Conservation (phyloP, 2,329 filamentous ascomycete genomes). For the Clarireedia hainanense region DNA sequence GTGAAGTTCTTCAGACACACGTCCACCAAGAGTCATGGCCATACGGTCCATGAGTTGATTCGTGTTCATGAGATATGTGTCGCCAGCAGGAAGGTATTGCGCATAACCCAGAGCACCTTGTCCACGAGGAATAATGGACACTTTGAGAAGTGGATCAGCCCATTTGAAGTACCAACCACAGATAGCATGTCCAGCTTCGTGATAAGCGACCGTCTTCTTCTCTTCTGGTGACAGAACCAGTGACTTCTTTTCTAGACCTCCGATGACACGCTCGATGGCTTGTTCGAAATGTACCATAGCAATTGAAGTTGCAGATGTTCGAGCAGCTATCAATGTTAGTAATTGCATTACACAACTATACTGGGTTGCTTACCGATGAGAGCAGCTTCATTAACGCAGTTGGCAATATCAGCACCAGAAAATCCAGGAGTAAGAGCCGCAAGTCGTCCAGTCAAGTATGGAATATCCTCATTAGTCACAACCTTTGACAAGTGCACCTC, state of each 20-base stretch:
- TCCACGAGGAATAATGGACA: conserved; percentile 95
- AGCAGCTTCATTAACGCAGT: conserved; percentile 96
- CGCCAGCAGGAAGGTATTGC: conserved; percentile 86
- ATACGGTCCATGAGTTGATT: conserved; percentile 98
- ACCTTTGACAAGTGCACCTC: conserved; percentile 91
- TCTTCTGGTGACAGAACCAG: conserved; percentile 87
- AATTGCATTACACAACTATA: not conserved
- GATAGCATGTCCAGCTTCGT: conserved; percentile 96
- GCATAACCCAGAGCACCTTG: conserved; percentile 92
- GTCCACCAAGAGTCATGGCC: conserved; percentile 97
- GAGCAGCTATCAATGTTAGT: conserved; percentile 58
- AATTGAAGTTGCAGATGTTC: conserved; percentile 71
- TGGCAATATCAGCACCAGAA: conserved; percentile 95
- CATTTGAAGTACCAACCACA: conserved; percentile 97
- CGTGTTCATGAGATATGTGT: conserved; percentile 92
- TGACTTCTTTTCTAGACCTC: conserved; percentile 94
- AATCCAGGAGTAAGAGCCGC: conserved; percentile 93
- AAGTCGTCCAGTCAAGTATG: conserved; percentile 79
- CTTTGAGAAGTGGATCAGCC: conserved; percentile 95
- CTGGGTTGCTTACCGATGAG: conserved; percentile 65
- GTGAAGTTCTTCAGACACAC: conserved; percentile 91
- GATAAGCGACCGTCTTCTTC: conserved; percentile 94
- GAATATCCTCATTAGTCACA: conserved; percentile 82
- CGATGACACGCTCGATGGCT: conserved; percentile 94
- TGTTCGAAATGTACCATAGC: conserved; percentile 91